Base-by-base conservation (phyloP, 345 rosid genomes). In the Stellera chamaejasme region DNA sequence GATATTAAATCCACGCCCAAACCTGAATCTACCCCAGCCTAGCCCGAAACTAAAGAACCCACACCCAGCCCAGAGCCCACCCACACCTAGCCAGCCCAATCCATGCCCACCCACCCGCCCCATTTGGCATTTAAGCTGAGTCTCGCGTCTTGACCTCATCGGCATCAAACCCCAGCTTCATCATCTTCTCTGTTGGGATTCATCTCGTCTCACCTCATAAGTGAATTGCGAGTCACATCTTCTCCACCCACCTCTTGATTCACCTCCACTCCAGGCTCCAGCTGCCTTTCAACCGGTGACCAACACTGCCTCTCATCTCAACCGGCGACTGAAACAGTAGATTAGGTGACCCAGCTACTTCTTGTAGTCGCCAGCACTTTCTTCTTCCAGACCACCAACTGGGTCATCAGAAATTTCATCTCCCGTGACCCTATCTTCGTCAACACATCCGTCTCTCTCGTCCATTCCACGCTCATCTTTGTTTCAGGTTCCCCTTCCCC, bases 381-480 rank as follows among this genome's bases (percentile, higher is more conserved):
- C 47, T 81, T 91, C 59, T 88, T 68, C 84, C 95, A 91, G 64
- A 39, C 58, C 15, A 80, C 86, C 41, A 91, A 88, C 64, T 79
- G 84, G 86, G 65, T 75, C 16, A 50, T 88, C 65, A 81, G 95
- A 16, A 15, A 48, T 23, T 54, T 44, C 61, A 66, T 85, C 55
- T 85, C 90, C 67, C 95, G 95, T 54, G 95, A 88, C 55, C 85
- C 92, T 67, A 81, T 88, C 65, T 83, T 85, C 44, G 98, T 91
- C 42, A 91, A 88, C 15, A 91, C 96, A 69, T 75, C 80, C 26
- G 95, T 85, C 59, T 91, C 98, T 54, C 92, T 91, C 49, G 81
- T 91, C 71, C 98, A 91, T 69, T 88, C 98, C 46, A 55, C 81
- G 42, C 23, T 80, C 61, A 83, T 89, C 58, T 91, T 96, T 27